Conservation (phyloP, 306 rosid species). For the Mucuna pruriens region DNA sequence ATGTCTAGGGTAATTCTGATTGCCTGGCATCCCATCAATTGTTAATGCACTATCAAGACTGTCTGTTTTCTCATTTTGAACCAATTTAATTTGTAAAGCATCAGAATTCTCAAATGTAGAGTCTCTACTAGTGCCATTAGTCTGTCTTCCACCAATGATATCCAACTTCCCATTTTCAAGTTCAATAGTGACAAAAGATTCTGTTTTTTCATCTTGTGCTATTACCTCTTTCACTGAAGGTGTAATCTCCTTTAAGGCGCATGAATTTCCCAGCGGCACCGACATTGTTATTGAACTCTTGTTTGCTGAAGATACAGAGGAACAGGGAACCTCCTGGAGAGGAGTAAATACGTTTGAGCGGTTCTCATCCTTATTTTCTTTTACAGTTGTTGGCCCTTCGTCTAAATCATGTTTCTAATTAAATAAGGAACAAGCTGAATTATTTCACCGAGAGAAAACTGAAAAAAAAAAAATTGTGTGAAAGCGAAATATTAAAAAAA, state of each 20-base stretch:
- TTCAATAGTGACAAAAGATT: constrained; percentile 57
- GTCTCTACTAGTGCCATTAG: constrained; percentile 51
- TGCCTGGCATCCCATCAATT: constrained; percentile 67
- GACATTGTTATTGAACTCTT: constrained; percentile 50
- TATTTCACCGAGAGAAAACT: constrained; percentile 26
- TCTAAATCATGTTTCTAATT: constrained; percentile 60
- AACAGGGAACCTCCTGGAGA: constrained; percentile 64
- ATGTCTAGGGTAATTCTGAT: constrained; percentile 85
- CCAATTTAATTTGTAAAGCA: constrained; percentile 50
- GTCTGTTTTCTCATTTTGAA: constrained; percentile 59
- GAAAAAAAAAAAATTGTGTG: not conserved
- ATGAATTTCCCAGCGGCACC: constrained; percentile 47
- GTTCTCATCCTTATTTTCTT: constrained; percentile 59
- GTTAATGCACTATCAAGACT: constrained; percentile 57
- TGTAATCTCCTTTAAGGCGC: constrained; percentile 60
- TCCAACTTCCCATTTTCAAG: constrained; percentile 57
- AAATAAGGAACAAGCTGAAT: constrained; percentile 34
- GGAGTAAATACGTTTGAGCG: constrained; percentile 56
- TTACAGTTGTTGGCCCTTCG: constrained; percentile 50
- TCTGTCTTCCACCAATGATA: constrained; percentile 57
- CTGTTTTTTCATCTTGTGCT: constrained; percentile 51
- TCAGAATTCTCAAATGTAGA: constrained; percentile 52
- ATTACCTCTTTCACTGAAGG: constrained; percentile 62
- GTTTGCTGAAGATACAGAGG: constrained; percentile 67
- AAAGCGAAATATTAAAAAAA: constrained; percentile 1